These are phyloP conservation scores for Fusarium chuoi DNA, from an alignment of 2,329 filamentous ascomycete species.

Conservation along the genomic window DNA sequence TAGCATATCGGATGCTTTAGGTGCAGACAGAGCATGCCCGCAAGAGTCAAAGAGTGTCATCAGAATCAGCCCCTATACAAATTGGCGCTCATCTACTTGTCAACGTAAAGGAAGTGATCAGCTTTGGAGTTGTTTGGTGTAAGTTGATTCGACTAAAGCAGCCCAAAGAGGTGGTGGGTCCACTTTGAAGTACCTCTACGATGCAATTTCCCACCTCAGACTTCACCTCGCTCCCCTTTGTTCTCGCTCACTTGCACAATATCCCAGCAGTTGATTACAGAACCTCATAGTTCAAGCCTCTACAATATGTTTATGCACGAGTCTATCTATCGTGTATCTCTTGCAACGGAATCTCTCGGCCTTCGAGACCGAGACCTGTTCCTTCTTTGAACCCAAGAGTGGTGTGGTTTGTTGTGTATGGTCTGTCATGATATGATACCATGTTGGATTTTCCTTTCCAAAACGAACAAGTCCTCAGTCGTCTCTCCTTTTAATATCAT, in stretches of 20 bases:
- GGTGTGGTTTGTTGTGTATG: constrained; percentile 14
- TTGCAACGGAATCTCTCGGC: background rate
- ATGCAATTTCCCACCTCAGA: background rate
- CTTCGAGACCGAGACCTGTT: constrained; percentile 9
- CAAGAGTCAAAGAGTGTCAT: too few species aligned
- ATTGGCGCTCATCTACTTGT: background rate
- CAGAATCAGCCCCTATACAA: background rate
- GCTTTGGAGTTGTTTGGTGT: constrained; percentile 3
- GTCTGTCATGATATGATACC: constrained; percentile 10
- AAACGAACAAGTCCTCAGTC: constrained; percentile 1
- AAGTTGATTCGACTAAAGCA: constrained; percentile 19
- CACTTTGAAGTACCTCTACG: background rate
- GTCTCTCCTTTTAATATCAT: constrained; percentile 15
- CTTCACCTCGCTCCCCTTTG: background rate
- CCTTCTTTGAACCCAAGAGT: constrained; percentile 19
- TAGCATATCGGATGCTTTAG: background rate
- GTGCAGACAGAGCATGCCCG: background rate
- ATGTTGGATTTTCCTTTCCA: constrained; percentile 23
- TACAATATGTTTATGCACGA: constrained; percentile 16
- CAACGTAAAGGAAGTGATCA: constrained; percentile 2
- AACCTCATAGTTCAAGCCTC: background rate
- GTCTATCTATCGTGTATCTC: constrained; percentile 25
- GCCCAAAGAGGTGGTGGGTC: constrained; percentile 29
- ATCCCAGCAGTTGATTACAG: background rate
- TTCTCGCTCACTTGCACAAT: background rate